These are phyloP conservation scores for Rozella allomycis DNA, from an alignment of 371 early-diverging fungal species.

Conservation along the genomic window DNA sequence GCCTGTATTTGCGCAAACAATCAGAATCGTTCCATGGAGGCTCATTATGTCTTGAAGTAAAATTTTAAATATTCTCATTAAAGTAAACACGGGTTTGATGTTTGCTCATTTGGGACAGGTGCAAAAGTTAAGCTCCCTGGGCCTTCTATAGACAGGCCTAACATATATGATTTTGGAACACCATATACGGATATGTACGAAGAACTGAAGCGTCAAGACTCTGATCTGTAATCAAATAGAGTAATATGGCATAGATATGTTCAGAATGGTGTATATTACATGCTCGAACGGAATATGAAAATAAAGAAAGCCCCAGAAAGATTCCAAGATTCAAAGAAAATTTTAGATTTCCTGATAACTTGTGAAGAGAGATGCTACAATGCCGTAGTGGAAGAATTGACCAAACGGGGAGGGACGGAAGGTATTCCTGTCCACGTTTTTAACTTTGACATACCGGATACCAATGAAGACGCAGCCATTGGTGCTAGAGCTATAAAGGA, in stretches of 20 bases:
- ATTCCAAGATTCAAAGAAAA: conserved; percentile 45
- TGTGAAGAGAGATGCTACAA: conserved; percentile 92
- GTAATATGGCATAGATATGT: conserved; percentile 33
- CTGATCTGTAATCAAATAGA: conserved; percentile 27
- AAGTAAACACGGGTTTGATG: conserved; percentile 50
- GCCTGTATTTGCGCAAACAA: conserved; percentile 91
- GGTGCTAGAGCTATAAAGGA: conserved; percentile 65
- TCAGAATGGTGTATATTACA: conserved; percentile 59
- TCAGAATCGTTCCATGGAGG: conserved; percentile 93
- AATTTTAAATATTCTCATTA: conserved; percentile 1
- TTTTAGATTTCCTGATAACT: conserved; percentile 83
- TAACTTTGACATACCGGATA: conserved; percentile 88
- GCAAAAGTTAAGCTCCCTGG: conserved; percentile 79
- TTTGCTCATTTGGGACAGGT: conserved; percentile 74
- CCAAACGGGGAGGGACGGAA: conserved; percentile 36
- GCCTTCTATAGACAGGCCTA: conserved; percentile 60
- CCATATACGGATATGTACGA: conserved; percentile 71
- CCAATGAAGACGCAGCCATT: conserved; percentile 60
- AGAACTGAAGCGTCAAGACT: conserved; percentile 53
- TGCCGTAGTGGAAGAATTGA: conserved; percentile 69
- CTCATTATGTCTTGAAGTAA: conserved; percentile 59
- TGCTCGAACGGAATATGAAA: conserved; percentile 77
- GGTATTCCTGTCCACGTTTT: conserved; percentile 71
- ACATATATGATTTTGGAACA: conserved; percentile 75
- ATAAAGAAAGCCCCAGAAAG: conserved; percentile 78